Conservation (phyloP, 192 early-diverging fungal species). For the Coemansia sp. region DNA sequence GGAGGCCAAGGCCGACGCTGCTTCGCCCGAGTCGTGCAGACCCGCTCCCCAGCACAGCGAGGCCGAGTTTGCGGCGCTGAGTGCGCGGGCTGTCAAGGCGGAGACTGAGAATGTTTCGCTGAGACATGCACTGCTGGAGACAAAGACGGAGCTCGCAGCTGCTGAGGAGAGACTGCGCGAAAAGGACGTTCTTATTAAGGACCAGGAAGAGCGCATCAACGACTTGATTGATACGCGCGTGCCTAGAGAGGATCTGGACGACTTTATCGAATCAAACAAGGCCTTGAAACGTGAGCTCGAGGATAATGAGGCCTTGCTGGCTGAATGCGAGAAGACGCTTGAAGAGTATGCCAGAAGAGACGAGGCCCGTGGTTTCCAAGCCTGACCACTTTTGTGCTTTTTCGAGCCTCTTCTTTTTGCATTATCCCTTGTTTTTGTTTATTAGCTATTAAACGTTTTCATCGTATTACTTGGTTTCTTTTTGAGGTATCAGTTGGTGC, state of each 20-base stretch:
- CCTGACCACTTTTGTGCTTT: not conserved
- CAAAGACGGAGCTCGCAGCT: slow-evolving; percentile 46
- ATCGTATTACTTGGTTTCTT: not conserved
- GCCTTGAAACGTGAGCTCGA: slow-evolving; percentile 7
- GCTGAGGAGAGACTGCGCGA: slow-evolving; percentile 43
- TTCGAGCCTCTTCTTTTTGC: not conserved
- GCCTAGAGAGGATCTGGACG: slow-evolving; percentile 48
- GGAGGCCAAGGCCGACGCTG: not conserved
- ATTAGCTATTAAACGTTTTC: not conserved
- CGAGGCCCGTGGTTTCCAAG: not conserved
- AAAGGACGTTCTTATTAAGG: slow-evolving; percentile 45
- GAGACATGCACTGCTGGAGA: slow-evolving; percentile 48
- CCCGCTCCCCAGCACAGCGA: not conserved
- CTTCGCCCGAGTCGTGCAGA: slow-evolving; percentile 6
- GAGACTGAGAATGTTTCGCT: slow-evolving; percentile 43
- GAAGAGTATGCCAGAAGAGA: slow-evolving; percentile 42
- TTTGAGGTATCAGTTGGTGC: not conserved
- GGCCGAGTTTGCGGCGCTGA: slow-evolving; percentile 1
- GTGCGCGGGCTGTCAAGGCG: slow-evolving; percentile 11
- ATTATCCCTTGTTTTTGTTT: not conserved
- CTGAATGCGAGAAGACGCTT: slow-evolving; percentile 46
- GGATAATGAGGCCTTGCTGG: slow-evolving; percentile 42
- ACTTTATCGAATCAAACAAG: slow-evolving; percentile 36
- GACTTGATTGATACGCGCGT: slow-evolving; percentile 52
- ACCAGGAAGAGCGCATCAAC: slow-evolving; percentile 39